Conservation (phyloP, 805 yeast species). For the Limtongia smithiae region DNA sequence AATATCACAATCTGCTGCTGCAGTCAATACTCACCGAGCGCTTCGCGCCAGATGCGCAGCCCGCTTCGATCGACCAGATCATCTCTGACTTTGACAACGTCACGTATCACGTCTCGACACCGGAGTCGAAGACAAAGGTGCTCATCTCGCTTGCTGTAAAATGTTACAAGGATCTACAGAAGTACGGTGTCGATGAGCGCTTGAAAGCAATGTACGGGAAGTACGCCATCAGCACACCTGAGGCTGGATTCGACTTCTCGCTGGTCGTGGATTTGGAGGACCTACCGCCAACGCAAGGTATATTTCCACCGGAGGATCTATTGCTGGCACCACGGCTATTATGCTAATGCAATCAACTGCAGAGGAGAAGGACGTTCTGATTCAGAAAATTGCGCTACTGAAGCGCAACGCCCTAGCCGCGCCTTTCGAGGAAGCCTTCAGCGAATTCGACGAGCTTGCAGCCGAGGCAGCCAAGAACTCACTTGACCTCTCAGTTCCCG, state of each 20-base stretch:
- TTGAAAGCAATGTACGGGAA: conserved; percentile 50
- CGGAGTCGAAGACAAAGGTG: conserved; percentile 63
- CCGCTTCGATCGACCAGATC: conserved; percentile 63
- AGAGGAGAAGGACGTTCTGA: conserved; percentile 51
- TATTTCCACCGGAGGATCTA: not conserved
- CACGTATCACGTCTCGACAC: conserved; percentile 88
- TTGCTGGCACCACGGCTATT: not conserved
- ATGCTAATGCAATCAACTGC: conserved; percentile 10
- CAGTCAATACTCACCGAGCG: conserved; percentile 77
- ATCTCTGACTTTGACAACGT: conserved; percentile 95
- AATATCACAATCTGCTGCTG: conserved; percentile 76
- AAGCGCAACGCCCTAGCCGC: conserved; percentile 89
- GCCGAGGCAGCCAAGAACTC: conserved; percentile 39
- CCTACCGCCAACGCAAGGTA: conserved; percentile 37
- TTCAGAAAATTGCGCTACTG: conserved; percentile 65
- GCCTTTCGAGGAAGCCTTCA: conserved; percentile 84
- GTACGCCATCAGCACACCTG: conserved; percentile 50
- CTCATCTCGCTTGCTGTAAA: conserved; percentile 68
- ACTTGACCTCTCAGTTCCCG: conserved; percentile 42
- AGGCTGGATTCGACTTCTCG: conserved; percentile 79
- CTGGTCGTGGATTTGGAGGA: conserved; percentile 58
- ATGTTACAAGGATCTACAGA: conserved; percentile 69
- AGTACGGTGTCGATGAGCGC: conserved; percentile 51
- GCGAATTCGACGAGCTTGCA: conserved; percentile 68
- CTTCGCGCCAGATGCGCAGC: conserved; percentile 45